A percentile compares a stretch with the other conserved stretches of the same genome.
Evolutionary conservation across 768 basidiomycete species (phyloP).

Genomic region (Pisolithus albus): DNA sequence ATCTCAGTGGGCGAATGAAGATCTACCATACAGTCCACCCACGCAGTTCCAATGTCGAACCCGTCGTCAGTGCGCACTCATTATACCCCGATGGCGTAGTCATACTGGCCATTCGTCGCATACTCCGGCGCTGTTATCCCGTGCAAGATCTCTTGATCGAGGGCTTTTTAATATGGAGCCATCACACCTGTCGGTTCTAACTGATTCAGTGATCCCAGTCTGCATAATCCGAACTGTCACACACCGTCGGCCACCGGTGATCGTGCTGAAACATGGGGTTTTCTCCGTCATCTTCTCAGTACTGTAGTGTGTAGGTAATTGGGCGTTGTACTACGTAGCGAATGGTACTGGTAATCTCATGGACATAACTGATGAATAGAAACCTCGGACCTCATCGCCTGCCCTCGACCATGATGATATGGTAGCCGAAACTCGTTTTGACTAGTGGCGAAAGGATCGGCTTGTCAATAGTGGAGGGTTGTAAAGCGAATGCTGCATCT

Average conservation of each 20-base stretch:
- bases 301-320: not conserved
- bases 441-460: conserved; percentile 65
- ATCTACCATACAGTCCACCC: no score
- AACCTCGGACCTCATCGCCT: conserved; percentile 38
- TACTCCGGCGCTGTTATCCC: not conserved
- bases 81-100: not conserved
- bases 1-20: no score
- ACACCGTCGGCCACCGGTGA: not conserved
- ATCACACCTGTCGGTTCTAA: not conserved
- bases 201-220: not conserved
- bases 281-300: not conserved
- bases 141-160: not conserved
- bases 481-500: conserved; percentile 78
- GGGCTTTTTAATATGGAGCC: not conserved
- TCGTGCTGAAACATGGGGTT: not conserved
- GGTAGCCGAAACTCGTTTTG: conserved; percentile 81
- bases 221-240: not conserved
- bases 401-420: conserved; percentile 89
- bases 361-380: not conserved
- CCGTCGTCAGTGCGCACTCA: not conserved
- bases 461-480: conserved; percentile 76
- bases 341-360: not conserved
- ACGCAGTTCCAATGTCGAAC: no score
- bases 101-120: not conserved
- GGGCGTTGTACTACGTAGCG: not conserved